These are phyloP conservation scores for Ascosphaera pollenicola DNA, from an alignment of 2,329 filamentous ascomycete genomes.

Conservation along the genomic window DNA sequence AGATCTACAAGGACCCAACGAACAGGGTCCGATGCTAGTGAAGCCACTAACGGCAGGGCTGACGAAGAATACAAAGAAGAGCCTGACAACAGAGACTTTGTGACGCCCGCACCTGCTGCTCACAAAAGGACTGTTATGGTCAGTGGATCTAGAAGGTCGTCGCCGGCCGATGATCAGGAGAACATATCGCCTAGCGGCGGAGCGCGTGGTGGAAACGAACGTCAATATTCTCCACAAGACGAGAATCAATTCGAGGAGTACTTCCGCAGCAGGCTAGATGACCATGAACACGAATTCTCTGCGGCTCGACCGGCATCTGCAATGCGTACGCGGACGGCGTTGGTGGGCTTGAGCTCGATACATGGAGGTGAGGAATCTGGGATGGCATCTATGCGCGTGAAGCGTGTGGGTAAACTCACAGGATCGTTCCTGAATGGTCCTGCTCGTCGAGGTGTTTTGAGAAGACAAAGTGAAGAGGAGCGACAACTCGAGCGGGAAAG, in stretches of 20 bases:
- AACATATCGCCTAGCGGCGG: not conserved
- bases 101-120: not conserved
- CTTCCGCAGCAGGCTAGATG: not conserved
- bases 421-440: slow-evolving; percentile 64
- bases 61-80: not conserved
- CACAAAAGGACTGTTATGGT: not conserved
- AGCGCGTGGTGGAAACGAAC: not conserved
- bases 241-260: not conserved
- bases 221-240: not conserved
- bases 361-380: slow-evolving; percentile 41
- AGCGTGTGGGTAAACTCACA: slow-evolving; percentile 50
- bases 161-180: not conserved
- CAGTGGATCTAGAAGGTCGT: not conserved
- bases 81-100: not conserved
- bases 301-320: not conserved
- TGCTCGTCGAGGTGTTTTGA: slow-evolving; percentile 46
- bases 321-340: not conserved
- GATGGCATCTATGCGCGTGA: slow-evolving; percentile 53
- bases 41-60: not conserved
- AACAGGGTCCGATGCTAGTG: not conserved
- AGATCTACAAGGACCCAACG: not conserved
- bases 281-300: not conserved
- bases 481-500: slow-evolving; percentile 16
- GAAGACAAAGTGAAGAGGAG: slow-evolving; percentile 42
- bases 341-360: not conserved